Evolutionary conservation across 306 rosid genomes (phyloP), one percentile per base, ranked within the genome.

Genomic region (Potentilla sterilis): DNA sequence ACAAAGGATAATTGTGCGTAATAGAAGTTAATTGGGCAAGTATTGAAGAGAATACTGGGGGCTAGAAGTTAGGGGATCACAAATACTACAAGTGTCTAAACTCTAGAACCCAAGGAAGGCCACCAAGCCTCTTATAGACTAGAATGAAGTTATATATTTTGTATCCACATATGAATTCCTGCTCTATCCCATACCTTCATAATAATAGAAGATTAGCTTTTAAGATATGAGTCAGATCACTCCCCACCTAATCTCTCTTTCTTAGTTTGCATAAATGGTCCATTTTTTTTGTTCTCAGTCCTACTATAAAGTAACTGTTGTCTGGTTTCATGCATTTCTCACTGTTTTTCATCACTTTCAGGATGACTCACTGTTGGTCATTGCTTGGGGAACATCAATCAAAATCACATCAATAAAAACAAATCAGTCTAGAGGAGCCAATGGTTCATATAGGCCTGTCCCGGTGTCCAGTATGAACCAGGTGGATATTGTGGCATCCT

Each of bases 351-450:
- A 41, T 80, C 58, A 51, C 73, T 77, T 86, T 79, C 85, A 95
- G 99, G 99, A 90, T 83, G 99, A 90, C 67, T 76, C 90, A 34
- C 81, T 89, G 69, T 88, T 95, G 88, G 99, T 95, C 55, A 92
- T 92, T 84, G 99, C 97, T 84, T 95, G 99, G 99, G 99, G 99
- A 86, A 89, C 91, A 75, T 92, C 96, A 11, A 85, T 95, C 80
- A 95, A 88, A 88, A 90, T 95, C 80, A 95, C 93, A 73, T 92
- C 93, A 57, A 87, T 92, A 82, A 85, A 87, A 86, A 80, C 88
- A 79, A 88, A 80, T 81, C 85, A 84, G 74, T 75, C 72, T 71
- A 84, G 67, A 79, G 88, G 90, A 73, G 75, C 86, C 78, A 92
- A 92, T 83, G 98, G 98, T 80, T 74, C 91, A 5, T 83, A 84